A percentile compares a stretch with the other conserved stretches of the same genome.
Conservation (phyloP, 345 rosid species). For the Odontarrhena argentea region DNA sequence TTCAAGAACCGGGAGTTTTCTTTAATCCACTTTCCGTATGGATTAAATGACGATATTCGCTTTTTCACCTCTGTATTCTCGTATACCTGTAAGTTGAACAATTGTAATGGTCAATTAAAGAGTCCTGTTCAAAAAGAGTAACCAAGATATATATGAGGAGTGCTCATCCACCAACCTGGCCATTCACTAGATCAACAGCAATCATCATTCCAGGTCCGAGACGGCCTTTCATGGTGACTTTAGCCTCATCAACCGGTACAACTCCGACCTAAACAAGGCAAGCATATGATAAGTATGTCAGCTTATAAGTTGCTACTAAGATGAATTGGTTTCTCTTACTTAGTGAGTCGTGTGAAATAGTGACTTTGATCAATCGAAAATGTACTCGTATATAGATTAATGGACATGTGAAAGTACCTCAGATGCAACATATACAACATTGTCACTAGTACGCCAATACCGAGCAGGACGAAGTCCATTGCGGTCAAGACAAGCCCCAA, state of each 20-base stretch:
- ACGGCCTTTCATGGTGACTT: constrained; percentile 90
- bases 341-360: constrained; percentile 9
- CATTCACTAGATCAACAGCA: constrained; percentile 75
- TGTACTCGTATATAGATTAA: constrained; percentile 5
- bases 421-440: constrained; percentile 95
- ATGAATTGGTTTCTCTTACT: constrained; percentile 11
- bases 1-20: constrained; percentile 78
- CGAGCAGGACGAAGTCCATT: constrained; percentile 99
- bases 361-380: constrained; percentile 22
- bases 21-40: constrained; percentile 84
- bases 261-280: constrained; percentile 79
- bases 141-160: neutral
- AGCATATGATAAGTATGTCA: constrained; percentile 4
- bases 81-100: constrained; percentile 62
- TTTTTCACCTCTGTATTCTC: constrained; percentile 96
- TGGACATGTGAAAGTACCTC: constrained; percentile 60
- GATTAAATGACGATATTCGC: constrained; percentile 72
- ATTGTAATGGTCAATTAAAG: constrained; percentile 14
- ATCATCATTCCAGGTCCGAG: constrained; percentile 99
- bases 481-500: constrained; percentile 97
- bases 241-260: constrained; percentile 91
- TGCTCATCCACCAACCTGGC: constrained; percentile 66
- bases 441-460: constrained; percentile 93
- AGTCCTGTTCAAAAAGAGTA: constrained; percentile 3
- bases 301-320: neutral